A percentile compares a stretch with the other conserved stretches of the same genome.
These are phyloP conservation scores for Agarophyton chilense DNA, from an alignment of 23 red algal genomes.

Conservation along the genomic window DNA sequence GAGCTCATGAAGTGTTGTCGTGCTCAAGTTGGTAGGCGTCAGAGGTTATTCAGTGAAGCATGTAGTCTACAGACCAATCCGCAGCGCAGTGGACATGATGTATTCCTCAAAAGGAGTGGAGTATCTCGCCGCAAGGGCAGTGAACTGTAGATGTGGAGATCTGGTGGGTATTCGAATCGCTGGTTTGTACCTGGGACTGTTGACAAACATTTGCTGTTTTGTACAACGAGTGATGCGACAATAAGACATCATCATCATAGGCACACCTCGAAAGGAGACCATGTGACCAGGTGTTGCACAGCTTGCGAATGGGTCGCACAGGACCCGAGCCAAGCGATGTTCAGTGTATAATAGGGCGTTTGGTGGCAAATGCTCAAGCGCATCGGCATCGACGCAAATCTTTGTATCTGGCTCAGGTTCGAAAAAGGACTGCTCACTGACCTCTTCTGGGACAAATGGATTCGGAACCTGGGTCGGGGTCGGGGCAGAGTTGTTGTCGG, in stretches of 20 bases:
- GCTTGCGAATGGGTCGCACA: slow-evolving; percentile 44
- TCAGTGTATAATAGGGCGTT: slow-evolving; percentile 10
- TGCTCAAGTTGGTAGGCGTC: not conserved
- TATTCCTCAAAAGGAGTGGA: slow-evolving; percentile 28
- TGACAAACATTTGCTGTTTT: slow-evolving; percentile 27
- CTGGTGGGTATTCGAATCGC: slow-evolving; percentile 2
- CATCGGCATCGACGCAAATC: slow-evolving; percentile 41
- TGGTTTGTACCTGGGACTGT: slow-evolving; percentile 38
- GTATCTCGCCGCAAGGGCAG: slow-evolving; percentile 55
- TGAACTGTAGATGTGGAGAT: slow-evolving; percentile 17
- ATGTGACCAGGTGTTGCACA: slow-evolving; percentile 50
- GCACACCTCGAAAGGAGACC: not conserved
- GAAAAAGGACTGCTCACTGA: no score
- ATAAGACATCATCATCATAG: slow-evolving; percentile 62
- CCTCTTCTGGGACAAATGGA: not conserved
- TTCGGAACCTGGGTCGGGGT: not conserved
- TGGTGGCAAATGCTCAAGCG: slow-evolving; percentile 19
- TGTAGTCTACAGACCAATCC: not conserved
- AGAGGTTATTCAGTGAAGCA: slow-evolving; percentile 14
- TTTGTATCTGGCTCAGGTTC: not conserved
- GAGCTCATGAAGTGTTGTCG: not conserved
- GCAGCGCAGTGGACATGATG: not conserved
- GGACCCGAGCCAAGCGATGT: slow-evolving; percentile 37
- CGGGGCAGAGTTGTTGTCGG: not conserved
- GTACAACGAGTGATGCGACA: slow-evolving; percentile 22